These are phyloP conservation scores for Arachis stenosperma DNA, from an alignment of 306 rosid genomes.

Conservation along the genomic window DNA sequence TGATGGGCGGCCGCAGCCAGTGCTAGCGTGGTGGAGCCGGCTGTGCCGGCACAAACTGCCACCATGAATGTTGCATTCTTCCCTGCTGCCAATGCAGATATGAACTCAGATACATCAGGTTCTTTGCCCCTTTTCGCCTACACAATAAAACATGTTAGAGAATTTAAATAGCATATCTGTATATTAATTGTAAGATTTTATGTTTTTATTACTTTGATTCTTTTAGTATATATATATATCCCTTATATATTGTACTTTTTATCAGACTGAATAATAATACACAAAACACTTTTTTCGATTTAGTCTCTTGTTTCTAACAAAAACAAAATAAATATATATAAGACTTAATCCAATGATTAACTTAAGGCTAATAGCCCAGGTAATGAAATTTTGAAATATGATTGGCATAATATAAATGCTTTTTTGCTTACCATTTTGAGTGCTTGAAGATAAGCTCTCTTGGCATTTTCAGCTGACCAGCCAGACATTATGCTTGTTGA, in stretches of 20 bases:
- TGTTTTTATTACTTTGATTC: too few relatives aligned
- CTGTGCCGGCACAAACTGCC: constrained; percentile 28
- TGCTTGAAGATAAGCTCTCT: constrained; percentile 55
- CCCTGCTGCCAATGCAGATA: constrained; percentile 58
- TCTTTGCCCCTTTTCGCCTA: constrained; percentile 50
- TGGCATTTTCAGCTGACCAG: constrained; percentile 66
- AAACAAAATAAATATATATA: too few relatives aligned
- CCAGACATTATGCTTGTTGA: constrained; percentile 37
- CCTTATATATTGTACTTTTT: too few relatives aligned
- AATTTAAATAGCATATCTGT: too few relatives aligned
- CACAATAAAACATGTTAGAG: not conserved
- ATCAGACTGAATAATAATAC: too few relatives aligned
- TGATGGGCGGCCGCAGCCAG: constrained; percentile 54
- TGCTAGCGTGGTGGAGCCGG: constrained; percentile 33
- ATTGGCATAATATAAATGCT: too few relatives aligned
- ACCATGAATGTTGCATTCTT: constrained; percentile 53
- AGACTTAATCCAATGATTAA: too few relatives aligned
- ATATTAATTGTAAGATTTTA: too few relatives aligned
- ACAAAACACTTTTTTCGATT: too few relatives aligned
- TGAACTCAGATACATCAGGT: constrained; percentile 56
- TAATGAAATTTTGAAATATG: not conserved
- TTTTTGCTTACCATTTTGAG: constrained; percentile 49
- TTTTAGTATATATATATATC: too few relatives aligned
- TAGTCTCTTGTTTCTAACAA: too few relatives aligned
- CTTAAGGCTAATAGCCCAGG: not conserved